Evolutionary conservation across 2,329 filamentous ascomycete species (phyloP).

Genomic region (Colletotrichum magnum): DNA sequence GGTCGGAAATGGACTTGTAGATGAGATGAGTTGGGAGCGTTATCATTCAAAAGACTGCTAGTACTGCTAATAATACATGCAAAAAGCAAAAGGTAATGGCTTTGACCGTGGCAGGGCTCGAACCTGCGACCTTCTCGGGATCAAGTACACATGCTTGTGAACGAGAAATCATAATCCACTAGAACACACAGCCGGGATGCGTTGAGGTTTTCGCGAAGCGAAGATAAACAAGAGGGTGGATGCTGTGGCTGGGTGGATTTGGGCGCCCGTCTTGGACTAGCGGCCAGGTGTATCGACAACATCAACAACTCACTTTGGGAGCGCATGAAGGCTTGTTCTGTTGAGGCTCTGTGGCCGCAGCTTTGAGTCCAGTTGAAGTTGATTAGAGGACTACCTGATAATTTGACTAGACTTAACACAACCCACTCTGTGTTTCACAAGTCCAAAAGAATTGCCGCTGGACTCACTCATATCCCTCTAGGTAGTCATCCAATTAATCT

Average conservation of each 20-base stretch:
- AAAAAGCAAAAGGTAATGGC: neutral
- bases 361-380: too few species aligned
- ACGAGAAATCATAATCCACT: slow-evolving; percentile 19
- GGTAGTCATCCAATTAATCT: too few species aligned
- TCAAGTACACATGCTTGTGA: slow-evolving; percentile 4
- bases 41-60: too few species aligned
- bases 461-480: too few species aligned
- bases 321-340: too few species aligned
- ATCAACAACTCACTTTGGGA: too few species aligned
- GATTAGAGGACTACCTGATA: too few species aligned
- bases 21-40: too few species aligned
- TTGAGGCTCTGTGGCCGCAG: too few species aligned
- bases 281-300: neutral
- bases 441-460: too few species aligned
- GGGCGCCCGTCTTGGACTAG: neutral
- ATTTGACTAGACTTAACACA: too few species aligned
- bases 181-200: slow-evolving; percentile 8
- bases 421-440: too few species aligned
- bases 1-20: neutral
- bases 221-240: neutral
- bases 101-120: slow-evolving; percentile 8
- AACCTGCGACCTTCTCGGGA: slow-evolving; percentile 7
- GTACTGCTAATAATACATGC: neutral
- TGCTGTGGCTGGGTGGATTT: neutral
- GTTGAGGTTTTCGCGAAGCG: neutral